Evolutionary conservation across 345 rosid genomes (phyloP).

Genomic region (Erucastrum elatum): DNA sequence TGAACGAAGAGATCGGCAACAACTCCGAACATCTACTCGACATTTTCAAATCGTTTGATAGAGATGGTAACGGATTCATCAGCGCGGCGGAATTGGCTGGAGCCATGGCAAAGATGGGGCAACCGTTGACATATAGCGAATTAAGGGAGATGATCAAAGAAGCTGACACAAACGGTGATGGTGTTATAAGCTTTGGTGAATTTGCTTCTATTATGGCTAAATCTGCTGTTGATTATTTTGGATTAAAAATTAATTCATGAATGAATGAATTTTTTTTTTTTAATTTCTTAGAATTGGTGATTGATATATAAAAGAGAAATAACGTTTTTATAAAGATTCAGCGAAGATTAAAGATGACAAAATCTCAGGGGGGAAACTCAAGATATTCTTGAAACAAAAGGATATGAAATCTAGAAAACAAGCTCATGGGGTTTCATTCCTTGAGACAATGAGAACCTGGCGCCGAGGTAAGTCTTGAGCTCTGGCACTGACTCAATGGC

Average conservation of each 20-base stretch:
- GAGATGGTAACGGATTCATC: slow-evolving; percentile 80
- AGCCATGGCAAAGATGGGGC: slow-evolving; percentile 88
- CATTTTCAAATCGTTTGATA: slow-evolving; percentile 67
- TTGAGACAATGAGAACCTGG: background rate
- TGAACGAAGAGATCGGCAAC: slow-evolving; percentile 50
- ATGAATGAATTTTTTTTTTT: background rate
- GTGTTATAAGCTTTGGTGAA: slow-evolving; percentile 72
- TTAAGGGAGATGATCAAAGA: slow-evolving; percentile 75
- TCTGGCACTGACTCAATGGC: slow-evolving; percentile 60
- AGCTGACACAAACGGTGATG: slow-evolving; percentile 81
- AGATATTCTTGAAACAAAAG: slow-evolving; percentile 23
- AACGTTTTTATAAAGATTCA: background rate
- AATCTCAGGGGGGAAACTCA: slow-evolving; percentile 10
- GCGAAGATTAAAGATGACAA: background rate
- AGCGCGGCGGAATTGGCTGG: slow-evolving; percentile 79
- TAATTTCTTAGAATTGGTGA: background rate
- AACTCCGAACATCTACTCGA: slow-evolving; percentile 63
- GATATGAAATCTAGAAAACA: slow-evolving; percentile 47
- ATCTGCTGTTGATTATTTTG: slow-evolving; percentile 59
- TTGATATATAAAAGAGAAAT: slow-evolving; percentile 27
- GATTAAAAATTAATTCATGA: slow-evolving; percentile 32
- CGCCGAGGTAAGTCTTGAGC: slow-evolving; percentile 1
- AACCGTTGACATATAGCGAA: slow-evolving; percentile 70
- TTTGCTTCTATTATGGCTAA: slow-evolving; percentile 76
- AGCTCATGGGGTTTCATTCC: background rate